Base-by-base conservation (phyloP, 495 filamentous ascomycete genomes). In the Clavariopsis aquatica region DNA sequence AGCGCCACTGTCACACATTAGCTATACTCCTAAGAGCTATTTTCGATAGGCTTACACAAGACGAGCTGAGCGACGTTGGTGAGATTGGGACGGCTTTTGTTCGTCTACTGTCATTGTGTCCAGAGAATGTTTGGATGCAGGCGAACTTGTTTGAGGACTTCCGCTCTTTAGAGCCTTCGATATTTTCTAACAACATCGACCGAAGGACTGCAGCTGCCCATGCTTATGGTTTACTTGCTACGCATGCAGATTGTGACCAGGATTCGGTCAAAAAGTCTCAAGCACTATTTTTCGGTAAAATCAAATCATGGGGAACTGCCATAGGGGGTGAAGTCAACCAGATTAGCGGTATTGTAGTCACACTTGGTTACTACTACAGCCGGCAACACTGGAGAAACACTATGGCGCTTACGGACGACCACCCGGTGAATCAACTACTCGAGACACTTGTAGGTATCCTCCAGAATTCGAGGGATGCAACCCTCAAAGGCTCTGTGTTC, bases 161-260 rank as follows among this genome's bases (percentile, higher is more conserved):
- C 49, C 56, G 66, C 13, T 19, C 46, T 34, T 54, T 75, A 46
- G 65, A 72, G 41, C 51, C 79, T n/a, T 74, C 86, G 2, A 78
- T 92, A 52, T 80, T 77, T 43, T 90, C 88, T 28, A 93, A 89
- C 76, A 85, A 89, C 65, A 80, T 83, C 45, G 81, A 83, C 19
- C 78, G 87, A 9, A 81, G 92, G 34, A 75, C 77, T 43, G 77
- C 83, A 17, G 84, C 87, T 8, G 85, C 91, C 28, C 84, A 85
- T 52, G 83, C 87, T 0, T 87, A 93, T 65, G 94, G 94, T 3
- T 85, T 97, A 24, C 76, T 98, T 1, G 86, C 83, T 2, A 87
- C 90, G 1, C 87, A 92, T 68, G 78, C 81, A 22, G 68, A 78
- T 56, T 79, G 80, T 24, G 19, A 75, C 10, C 69, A 76, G 17